These are phyloP conservation scores for Tinospora cordifolia DNA, from an alignment of 164 flowering plant species.

Conservation along the genomic window DNA sequence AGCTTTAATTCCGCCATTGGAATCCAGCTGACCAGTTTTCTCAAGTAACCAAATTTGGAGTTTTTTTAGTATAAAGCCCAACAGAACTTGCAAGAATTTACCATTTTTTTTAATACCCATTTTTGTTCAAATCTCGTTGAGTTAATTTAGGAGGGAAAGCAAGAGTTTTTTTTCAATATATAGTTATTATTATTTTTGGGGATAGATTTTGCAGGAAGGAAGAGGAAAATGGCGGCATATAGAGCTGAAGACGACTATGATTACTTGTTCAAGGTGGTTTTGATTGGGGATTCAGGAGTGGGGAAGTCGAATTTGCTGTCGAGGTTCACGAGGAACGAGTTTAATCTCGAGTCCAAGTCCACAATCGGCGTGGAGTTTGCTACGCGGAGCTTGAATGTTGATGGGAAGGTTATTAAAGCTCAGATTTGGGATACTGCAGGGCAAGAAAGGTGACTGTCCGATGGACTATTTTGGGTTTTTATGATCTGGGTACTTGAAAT, in stretches of 20 bases:
- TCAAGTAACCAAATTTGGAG: slow-evolving; percentile 1
- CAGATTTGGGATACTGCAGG: slow-evolving; percentile 17
- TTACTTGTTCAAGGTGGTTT: slow-evolving; percentile 16
- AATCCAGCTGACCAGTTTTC: slow-evolving; percentile 6
- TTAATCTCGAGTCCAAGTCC: slow-evolving; percentile 18
- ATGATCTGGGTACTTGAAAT: background rate
- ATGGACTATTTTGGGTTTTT: background rate
- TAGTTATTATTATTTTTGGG: no score
- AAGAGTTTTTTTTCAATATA: background rate
- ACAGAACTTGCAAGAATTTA: background rate
- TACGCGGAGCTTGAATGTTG: slow-evolving; percentile 16
- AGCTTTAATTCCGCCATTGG: slow-evolving; percentile 7
- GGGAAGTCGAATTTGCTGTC: slow-evolving; percentile 19
- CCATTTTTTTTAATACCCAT: background rate
- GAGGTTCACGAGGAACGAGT: slow-evolving; percentile 17
- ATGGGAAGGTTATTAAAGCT: slow-evolving; percentile 14
- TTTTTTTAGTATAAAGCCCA: background rate
- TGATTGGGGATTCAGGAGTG: slow-evolving; percentile 19
- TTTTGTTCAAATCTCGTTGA: background rate
- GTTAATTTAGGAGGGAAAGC: background rate
- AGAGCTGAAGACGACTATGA: slow-evolving; percentile 20
- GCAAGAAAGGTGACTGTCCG: slow-evolving; percentile 4
- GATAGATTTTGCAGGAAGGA: slow-evolving; percentile 6
- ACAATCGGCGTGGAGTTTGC: slow-evolving; percentile 19
- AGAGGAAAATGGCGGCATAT: slow-evolving; percentile 10